These are phyloP conservation scores for Lipomyces chichibuensis DNA, from an alignment of 805 yeast genomes.

Conservation along the genomic window DNA sequence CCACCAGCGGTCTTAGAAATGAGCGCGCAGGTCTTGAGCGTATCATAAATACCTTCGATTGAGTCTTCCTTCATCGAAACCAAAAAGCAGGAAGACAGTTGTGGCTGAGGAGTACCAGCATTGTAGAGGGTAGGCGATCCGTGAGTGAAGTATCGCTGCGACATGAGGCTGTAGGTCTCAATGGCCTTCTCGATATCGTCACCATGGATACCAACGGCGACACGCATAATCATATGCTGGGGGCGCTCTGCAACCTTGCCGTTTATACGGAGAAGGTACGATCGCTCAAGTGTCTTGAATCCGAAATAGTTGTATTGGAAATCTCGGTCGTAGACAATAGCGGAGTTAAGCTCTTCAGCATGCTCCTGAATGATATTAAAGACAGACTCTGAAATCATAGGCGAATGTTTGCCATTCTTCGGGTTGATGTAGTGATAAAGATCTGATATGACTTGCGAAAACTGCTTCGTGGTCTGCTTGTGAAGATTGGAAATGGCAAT, in stretches of 20 bases:
- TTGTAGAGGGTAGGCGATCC: slow-evolving; percentile 95
- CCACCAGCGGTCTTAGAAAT: slow-evolving; percentile 97
- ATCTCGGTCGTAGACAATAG: slow-evolving; percentile 79
- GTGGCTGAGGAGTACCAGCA: slow-evolving; percentile 85
- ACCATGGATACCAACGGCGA: slow-evolving; percentile 87
- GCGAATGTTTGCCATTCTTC: slow-evolving; percentile 65
- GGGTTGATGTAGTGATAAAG: slow-evolving; percentile 82
- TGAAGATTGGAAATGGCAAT: slow-evolving; percentile 92
- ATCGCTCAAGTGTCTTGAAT: slow-evolving; percentile 85
- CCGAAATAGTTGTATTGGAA: slow-evolving; percentile 82
- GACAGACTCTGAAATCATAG: slow-evolving; percentile 72
- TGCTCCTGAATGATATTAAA: slow-evolving; percentile 64
- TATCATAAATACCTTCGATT: slow-evolving; percentile 90
- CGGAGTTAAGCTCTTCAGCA: slow-evolving; percentile 67
- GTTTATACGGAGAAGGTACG: slow-evolving; percentile 70
- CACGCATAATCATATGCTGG: slow-evolving; percentile 87
- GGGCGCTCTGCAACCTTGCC: slow-evolving; percentile 85
- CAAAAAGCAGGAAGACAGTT: slow-evolving; percentile 88
- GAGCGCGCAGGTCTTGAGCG: slow-evolving; percentile 83
- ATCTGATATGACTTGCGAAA: slow-evolving; percentile 73
- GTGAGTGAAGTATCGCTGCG: slow-evolving; percentile 83
- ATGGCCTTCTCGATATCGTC: slow-evolving; percentile 62
- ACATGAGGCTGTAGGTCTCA: slow-evolving; percentile 88
- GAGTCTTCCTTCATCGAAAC: slow-evolving; percentile 93
- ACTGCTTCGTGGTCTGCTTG: slow-evolving; percentile 88